phyloP scores from a whole-genome alignment of 177 flowering plant genomes.

The Vitis hybrid region DNA sequence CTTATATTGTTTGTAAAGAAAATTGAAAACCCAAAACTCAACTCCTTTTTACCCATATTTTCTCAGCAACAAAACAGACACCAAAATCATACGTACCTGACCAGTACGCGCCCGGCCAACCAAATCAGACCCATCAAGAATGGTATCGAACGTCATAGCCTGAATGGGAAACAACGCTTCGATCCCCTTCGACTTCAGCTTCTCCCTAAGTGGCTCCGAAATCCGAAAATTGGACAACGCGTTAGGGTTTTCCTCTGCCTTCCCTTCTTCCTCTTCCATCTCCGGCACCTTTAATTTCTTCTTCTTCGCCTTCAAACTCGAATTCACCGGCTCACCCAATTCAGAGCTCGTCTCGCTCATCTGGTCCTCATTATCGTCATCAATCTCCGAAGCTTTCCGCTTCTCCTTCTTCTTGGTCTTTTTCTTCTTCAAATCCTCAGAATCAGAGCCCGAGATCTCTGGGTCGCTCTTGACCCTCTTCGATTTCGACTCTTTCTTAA shows the following conservation, averaged over 20 bases:
- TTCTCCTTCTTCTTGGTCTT: conserved; percentile 35
- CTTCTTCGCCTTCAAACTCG: conserved; percentile 19
- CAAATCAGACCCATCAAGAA: conserved; percentile 80
- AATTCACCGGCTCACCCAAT: conserved; percentile 43
- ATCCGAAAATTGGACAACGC: conserved; percentile 66
- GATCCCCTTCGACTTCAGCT: conserved; percentile 72
- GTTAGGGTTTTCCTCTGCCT: conserved; percentile 45
- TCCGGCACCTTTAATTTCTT: conserved; percentile 28
- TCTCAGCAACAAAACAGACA: background rate
- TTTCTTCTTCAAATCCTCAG: conserved; percentile 26
- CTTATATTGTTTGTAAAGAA: too few relatives aligned
- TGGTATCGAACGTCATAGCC: conserved; percentile 71
- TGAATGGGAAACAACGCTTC: conserved; percentile 82
- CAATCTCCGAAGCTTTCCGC: conserved; percentile 50
- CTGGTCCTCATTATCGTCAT: conserved; percentile 25
- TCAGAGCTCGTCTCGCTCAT: conserved; percentile 71
- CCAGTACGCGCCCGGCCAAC: conserved; percentile 96
- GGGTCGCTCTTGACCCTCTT: conserved; percentile 20
- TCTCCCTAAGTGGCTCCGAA: conserved; percentile 57
- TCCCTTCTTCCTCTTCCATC: conserved; percentile 6
- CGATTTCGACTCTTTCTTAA: conserved; percentile 7
- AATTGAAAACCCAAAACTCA: too few relatives aligned
- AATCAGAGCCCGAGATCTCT: conserved; percentile 11
- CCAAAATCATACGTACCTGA: conserved; percentile 49
- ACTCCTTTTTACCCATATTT: too few relatives aligned